A percentile compares a stretch with the other conserved stretches of the same genome.
These are phyloP conservation scores for Exophiala sideris DNA, from an alignment of 2,329 filamentous ascomycete species.

Conservation along the genomic window DNA sequence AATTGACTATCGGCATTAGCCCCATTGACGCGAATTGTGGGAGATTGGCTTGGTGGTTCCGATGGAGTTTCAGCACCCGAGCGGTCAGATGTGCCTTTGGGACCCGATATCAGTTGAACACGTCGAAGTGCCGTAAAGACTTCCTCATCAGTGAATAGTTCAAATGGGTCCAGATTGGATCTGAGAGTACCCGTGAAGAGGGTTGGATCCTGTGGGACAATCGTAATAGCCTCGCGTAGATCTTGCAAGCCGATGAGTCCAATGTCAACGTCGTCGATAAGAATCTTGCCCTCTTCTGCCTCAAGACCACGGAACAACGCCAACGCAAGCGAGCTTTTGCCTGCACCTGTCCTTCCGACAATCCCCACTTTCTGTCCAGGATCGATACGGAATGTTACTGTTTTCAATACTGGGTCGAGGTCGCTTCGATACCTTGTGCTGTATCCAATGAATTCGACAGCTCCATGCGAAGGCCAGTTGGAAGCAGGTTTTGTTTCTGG, in stretches of 20 bases:
- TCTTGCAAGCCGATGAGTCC: slow-evolving; percentile 87
- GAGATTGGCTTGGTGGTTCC: slow-evolving; percentile 31
- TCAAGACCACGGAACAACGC: slow-evolving; percentile 92
- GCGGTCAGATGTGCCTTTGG: slow-evolving; percentile 30
- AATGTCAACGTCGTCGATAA: slow-evolving; percentile 90
- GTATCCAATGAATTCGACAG: slow-evolving; percentile 84
- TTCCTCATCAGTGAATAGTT: slow-evolving; percentile 81
- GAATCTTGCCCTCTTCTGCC: slow-evolving; percentile 81
- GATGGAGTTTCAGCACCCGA: slow-evolving; percentile 37
- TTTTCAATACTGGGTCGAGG: slow-evolving; percentile 78
- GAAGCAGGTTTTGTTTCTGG: slow-evolving; percentile 71
- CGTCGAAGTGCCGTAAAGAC: slow-evolving; percentile 82
- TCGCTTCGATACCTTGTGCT: slow-evolving; percentile 85
- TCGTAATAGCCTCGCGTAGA: slow-evolving; percentile 88
- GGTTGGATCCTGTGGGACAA: slow-evolving; percentile 84
- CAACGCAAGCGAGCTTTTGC: slow-evolving; percentile 91
- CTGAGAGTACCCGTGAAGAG: slow-evolving; percentile 32
- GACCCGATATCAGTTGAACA: slow-evolving; percentile 76
- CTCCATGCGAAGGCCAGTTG: slow-evolving; percentile 81
- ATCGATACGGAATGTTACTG: slow-evolving; percentile 80
- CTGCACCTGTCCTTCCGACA: slow-evolving; percentile 90
- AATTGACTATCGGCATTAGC: slow-evolving; percentile 23
- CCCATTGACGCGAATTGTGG: slow-evolving; percentile 23
- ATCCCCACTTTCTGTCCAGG: slow-evolving; percentile 92
- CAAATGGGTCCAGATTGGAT: slow-evolving; percentile 85